Percentiles rank a stretch among this genome's conserved stretches.
These are phyloP conservation scores for Xylariaceae sp. DNA, from an alignment of 2,329 filamentous ascomycete genomes.

Conservation along the genomic window DNA sequence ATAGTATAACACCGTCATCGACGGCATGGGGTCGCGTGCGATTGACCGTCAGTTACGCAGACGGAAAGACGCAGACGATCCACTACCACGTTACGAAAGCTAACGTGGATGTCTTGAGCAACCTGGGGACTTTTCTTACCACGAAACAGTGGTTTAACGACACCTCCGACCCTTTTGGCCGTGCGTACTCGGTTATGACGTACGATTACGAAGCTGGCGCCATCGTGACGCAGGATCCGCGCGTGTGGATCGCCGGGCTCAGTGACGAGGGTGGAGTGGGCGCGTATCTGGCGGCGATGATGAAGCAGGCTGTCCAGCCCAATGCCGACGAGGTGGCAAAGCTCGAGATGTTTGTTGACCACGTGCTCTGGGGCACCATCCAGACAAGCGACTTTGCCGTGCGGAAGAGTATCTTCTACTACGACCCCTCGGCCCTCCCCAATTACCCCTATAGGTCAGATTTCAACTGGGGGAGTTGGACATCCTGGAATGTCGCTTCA, in stretches of 20 bases:
- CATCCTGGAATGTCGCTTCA: slow-evolving; percentile 55
- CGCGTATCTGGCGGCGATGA: slow-evolving; percentile 58
- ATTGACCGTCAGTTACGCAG: slow-evolving; percentile 54
- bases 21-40: slow-evolving; percentile 56
- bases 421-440: slow-evolving; percentile 52
- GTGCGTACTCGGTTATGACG: slow-evolving; percentile 60
- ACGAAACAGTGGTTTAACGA: slow-evolving; percentile 59
- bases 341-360: slow-evolving; percentile 60
- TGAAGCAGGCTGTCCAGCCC: slow-evolving; percentile 61
- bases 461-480: slow-evolving; percentile 57
- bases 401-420: slow-evolving; percentile 62
- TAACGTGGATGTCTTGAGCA: slow-evolving; percentile 48
- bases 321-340: slow-evolving; percentile 54
- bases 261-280: slow-evolving; percentile 66
- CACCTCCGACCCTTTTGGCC: slow-evolving; percentile 57
- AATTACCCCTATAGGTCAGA: slow-evolving; percentile 51
- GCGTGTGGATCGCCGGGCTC: slow-evolving; percentile 65
- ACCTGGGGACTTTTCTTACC: slow-evolving; percentile 60
- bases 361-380: slow-evolving; percentile 56
- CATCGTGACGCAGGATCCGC: slow-evolving; percentile 52
- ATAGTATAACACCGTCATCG: slow-evolving; percentile 50
- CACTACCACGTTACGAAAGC: slow-evolving; percentile 63
- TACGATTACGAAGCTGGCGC: slow-evolving; percentile 57
- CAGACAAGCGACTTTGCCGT: slow-evolving; percentile 56
- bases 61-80: slow-evolving; percentile 56